A percentile compares a stretch with the other conserved stretches of the same genome.
phyloP scores from a whole-genome alignment of 768 basidiomycete genomes.

The Dendrothele bispora region DNA sequence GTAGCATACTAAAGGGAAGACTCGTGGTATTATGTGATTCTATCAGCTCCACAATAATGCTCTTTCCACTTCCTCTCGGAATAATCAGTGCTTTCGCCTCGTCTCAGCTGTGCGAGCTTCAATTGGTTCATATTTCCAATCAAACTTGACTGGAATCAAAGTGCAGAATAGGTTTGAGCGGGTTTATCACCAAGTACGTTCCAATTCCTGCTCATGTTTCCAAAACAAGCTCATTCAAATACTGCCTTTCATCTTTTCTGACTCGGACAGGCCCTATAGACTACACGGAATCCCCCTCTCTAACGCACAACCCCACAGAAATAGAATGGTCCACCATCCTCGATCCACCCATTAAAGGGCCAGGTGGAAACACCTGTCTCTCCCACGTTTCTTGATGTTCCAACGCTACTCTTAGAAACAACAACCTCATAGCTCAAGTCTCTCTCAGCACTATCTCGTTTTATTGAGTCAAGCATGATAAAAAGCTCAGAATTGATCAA shows the following conservation, averaged over 20 bases:
- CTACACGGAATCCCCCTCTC: conserved; percentile 33
- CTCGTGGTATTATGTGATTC: too few relatives aligned
- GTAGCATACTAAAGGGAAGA: too few relatives aligned
- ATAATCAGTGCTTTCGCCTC: too few relatives aligned
- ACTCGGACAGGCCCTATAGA: conserved; percentile 29
- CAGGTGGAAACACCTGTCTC: conserved; percentile 28
- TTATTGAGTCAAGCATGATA: conserved; percentile 27
- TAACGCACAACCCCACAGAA: conserved; percentile 33
- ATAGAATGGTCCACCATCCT: conserved; percentile 32
- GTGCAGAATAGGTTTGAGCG: conserved; percentile 34
- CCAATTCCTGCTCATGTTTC: too few relatives aligned
- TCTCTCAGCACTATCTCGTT: conserved; percentile 26
- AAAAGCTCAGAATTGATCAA: conserved; percentile 34
- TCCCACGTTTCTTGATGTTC: conserved; percentile 29
- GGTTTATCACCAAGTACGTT: conserved; percentile 30
- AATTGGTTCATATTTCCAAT: conserved; percentile 7
- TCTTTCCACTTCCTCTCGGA: too few relatives aligned
- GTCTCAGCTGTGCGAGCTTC: too few relatives aligned
- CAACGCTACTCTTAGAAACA: conserved; percentile 30
- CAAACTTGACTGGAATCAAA: conserved; percentile 29
- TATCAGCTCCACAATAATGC: too few relatives aligned
- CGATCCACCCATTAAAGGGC: conserved; percentile 35
- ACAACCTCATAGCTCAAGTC: conserved; percentile 27
- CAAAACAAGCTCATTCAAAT: too few relatives aligned
- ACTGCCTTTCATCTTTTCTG: not conserved